Percentiles rank a stretch among this genome's conserved stretches.
Conservation (phyloP, 73 alveolate genomes). For the Blepharisma japonicum region DNA sequence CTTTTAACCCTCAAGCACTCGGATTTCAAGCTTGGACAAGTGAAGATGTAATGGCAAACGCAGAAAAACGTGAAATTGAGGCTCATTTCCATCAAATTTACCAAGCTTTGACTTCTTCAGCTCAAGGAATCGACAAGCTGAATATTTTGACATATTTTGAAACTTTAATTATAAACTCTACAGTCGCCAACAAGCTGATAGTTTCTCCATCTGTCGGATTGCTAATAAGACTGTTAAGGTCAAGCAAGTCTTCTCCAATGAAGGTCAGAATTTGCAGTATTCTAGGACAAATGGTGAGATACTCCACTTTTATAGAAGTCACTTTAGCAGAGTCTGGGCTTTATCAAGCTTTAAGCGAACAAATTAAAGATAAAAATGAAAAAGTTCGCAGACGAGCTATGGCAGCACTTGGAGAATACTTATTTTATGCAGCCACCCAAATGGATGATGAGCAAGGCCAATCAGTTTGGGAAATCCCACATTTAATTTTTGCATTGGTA, state of each 20-base stretch:
- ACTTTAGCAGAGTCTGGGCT: constrained; percentile 82
- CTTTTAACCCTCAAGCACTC: constrained; percentile 53
- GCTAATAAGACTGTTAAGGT: constrained; percentile 74
- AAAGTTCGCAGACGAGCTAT: constrained; percentile 84
- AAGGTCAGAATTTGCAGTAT: constrained; percentile 88
- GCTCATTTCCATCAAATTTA: constrained; percentile 73
- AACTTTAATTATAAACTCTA: constrained; percentile 74
- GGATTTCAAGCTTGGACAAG: constrained; percentile 75
- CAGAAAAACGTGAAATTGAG: constrained; percentile 67
- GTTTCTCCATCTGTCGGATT: constrained; percentile 81
- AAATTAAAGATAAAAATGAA: constrained; percentile 64
- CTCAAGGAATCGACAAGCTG: constrained; percentile 53
- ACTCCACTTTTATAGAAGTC: constrained; percentile 92
- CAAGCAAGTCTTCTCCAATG: constrained; percentile 63
- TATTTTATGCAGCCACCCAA: constrained; percentile 98
- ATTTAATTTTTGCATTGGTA: constrained; percentile 60
- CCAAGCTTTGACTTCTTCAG: constrained; percentile 63
- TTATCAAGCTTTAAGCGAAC: constrained; percentile 23
- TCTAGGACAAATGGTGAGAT: constrained; percentile 87
- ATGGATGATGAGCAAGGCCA: constrained; percentile 95
- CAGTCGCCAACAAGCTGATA: constrained; percentile 82
- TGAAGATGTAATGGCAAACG: constrained; percentile 74
- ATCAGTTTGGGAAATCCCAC: constrained; percentile 77
- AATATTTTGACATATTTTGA: constrained; percentile 90
- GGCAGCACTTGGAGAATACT: constrained; percentile 97